Percentiles rank a stretch among this genome's conserved stretches.
Evolutionary conservation across 208 protist species (phyloP).

Genomic region (Leishmania guyanensis): DNA sequence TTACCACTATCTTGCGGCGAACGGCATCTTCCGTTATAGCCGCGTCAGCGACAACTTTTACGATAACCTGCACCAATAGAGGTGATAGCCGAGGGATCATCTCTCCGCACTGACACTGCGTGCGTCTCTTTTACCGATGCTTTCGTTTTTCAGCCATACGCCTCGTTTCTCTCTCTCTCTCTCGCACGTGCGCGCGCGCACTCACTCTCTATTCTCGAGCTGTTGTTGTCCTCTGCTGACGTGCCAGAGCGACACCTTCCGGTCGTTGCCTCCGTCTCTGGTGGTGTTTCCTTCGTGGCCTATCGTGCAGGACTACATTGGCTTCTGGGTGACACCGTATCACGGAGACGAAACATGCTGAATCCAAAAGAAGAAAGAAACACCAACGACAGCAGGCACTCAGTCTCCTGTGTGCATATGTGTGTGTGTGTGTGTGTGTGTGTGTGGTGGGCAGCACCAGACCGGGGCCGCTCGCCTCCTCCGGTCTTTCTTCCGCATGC

Average conservation of each 20-base stretch:
- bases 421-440: not conserved
- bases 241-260: not conserved
- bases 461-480: not conserved
- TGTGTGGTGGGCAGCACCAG: not conserved
- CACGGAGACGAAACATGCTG: too few relatives aligned
- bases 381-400: not conserved
- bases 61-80: conserved; percentile 38
- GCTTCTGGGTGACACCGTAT: too few relatives aligned
- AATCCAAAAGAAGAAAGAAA: not conserved
- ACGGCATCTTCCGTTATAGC: conserved; percentile 16
- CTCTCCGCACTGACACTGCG: not conserved
- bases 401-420: not conserved
- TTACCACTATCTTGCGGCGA: conserved; percentile 12
- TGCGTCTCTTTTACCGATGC: not conserved
- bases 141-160: not conserved
- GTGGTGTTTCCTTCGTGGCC: not conserved
- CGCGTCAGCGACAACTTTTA: conserved; percentile 62
- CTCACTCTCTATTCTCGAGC: not conserved
- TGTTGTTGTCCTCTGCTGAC: not conserved
- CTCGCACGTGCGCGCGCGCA: not conserved
- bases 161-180: not conserved
- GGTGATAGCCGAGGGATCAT: not conserved
- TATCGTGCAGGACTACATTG: not conserved
- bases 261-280: not conserved
- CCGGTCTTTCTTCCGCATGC: not conserved